Evolutionary conservation across 768 basidiomycete genomes (phyloP).

Genomic region (Suillus plorans): DNA sequence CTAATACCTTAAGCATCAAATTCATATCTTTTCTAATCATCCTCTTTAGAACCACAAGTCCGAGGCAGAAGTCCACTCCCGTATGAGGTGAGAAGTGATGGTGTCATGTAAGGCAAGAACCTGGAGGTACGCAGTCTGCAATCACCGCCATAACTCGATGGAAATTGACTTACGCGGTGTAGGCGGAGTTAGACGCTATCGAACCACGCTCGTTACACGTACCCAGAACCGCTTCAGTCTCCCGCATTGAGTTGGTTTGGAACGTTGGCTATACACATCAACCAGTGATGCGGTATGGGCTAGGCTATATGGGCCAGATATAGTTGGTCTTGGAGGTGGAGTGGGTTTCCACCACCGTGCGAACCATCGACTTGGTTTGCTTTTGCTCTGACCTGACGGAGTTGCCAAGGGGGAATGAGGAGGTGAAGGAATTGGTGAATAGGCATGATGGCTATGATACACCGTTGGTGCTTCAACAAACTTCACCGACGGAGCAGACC

Average conservation of each 20-base stretch:
- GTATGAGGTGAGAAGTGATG: neutral
- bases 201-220: slow-evolving; percentile 19
- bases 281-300: slow-evolving; percentile 33
- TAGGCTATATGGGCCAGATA: slow-evolving; percentile 32
- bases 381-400: slow-evolving; percentile 11
- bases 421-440: slow-evolving; percentile 12
- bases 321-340: slow-evolving; percentile 25
- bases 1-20: neutral
- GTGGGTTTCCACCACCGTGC: slow-evolving; percentile 27
- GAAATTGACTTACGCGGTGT: neutral
- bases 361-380: slow-evolving; percentile 21
- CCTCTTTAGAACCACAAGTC: slow-evolving; percentile 1
- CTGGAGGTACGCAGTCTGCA: neutral
- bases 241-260: slow-evolving; percentile 19
- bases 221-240: slow-evolving; percentile 30
- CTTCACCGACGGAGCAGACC: slow-evolving; percentile 55
- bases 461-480: slow-evolving; percentile 68
- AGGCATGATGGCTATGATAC: slow-evolving; percentile 46
- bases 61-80: neutral
- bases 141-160: neutral
- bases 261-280: slow-evolving; percentile 19
- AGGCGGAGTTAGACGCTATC: slow-evolving; percentile 13
- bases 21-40: neutral
- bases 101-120: neutral
- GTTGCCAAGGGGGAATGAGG: slow-evolving; percentile 14